Conservation (phyloP, 164 flowering plant species). For the Dillenia suffruticosa region DNA sequence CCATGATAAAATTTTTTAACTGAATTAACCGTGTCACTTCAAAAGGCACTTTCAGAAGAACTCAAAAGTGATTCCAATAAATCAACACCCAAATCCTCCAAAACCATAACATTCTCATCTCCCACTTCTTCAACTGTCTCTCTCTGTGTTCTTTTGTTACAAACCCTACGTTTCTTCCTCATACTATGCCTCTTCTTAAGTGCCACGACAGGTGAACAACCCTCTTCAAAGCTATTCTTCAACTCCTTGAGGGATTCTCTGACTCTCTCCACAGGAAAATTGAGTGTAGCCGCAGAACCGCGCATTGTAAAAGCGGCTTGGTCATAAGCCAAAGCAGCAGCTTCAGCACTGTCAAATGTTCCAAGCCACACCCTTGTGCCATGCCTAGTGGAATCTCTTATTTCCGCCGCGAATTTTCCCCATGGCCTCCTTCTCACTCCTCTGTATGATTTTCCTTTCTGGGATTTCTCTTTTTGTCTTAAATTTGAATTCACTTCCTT, state of each 20-base stretch:
- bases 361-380: slow-evolving; percentile 54
- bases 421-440: slow-evolving; percentile 51
- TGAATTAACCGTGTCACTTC: too few relatives aligned
- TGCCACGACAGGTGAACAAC: slow-evolving; percentile 39
- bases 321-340: slow-evolving; percentile 50
- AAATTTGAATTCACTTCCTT: not conserved
- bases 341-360: slow-evolving; percentile 51
- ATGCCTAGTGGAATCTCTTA: slow-evolving; percentile 43
- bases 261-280: slow-evolving; percentile 41
- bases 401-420: slow-evolving; percentile 54
- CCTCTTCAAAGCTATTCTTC: slow-evolving; percentile 19
- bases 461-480: not conserved
- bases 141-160: slow-evolving; percentile 10
- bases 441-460: slow-evolving; percentile 23
- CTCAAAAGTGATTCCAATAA: slow-evolving; percentile 33
- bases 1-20: too few relatives aligned
- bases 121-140: slow-evolving; percentile 15
- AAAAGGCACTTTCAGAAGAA: slow-evolving; percentile 2
- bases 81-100: slow-evolving; percentile 44
- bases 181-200: slow-evolving; percentile 36
- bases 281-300: slow-evolving; percentile 31
- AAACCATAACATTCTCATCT: slow-evolving; percentile 31
- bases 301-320: slow-evolving; percentile 49
- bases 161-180: slow-evolving; percentile 18
- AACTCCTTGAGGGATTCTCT: slow-evolving; percentile 32